These are phyloP conservation scores for Hygrophorus russula DNA, from an alignment of 768 basidiomycete species.

Conservation along the genomic window DNA sequence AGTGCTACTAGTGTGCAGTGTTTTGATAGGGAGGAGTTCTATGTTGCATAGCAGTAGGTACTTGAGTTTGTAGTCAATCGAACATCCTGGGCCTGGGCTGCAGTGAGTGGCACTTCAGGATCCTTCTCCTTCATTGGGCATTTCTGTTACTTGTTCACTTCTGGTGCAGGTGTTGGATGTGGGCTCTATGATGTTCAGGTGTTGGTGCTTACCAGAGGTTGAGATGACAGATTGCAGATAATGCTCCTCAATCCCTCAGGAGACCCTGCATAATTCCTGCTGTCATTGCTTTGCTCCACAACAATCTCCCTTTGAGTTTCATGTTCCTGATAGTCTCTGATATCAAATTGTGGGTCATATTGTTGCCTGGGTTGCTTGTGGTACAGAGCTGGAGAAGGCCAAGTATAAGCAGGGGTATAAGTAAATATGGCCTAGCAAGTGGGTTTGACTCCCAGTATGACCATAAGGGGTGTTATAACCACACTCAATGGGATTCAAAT, in stretches of 20 bases:
- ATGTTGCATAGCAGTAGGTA: slow-evolving; percentile 23
- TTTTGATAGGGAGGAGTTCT: slow-evolving; percentile 64
- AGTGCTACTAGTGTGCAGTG: slow-evolving; percentile 57
- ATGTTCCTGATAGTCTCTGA: slow-evolving; percentile 36
- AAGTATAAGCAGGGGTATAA: slow-evolving; percentile 18
- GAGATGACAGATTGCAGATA: slow-evolving; percentile 21
- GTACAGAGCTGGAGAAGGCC: slow-evolving; percentile 22
- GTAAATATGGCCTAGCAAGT: slow-evolving; percentile 19
- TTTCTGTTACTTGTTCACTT: slow-evolving; percentile 35
- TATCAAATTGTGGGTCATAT: slow-evolving; percentile 59
- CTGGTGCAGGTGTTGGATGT: slow-evolving; percentile 26
- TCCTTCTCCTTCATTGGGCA: slow-evolving; percentile 41
- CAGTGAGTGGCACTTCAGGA: slow-evolving; percentile 13
- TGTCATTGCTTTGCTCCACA: slow-evolving; percentile 24
- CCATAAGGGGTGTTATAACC: slow-evolving; percentile 31
- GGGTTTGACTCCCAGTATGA: slow-evolving; percentile 56
- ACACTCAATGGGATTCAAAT: too few relatives aligned
- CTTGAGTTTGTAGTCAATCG: slow-evolving; percentile 31
- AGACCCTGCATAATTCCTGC: slow-evolving; percentile 32
- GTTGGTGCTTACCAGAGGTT: slow-evolving; percentile 18
- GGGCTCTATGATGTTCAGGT: slow-evolving; percentile 54
- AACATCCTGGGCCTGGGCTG: slow-evolving; percentile 20
- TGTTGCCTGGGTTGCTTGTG: slow-evolving; percentile 37
- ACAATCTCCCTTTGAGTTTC: slow-evolving; percentile 21
- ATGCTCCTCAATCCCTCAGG: slow-evolving; percentile 30